Evolutionary conservation across 345 rosid genomes (phyloP), one percentile per base, ranked within the genome.

Genomic region (Eucalyptus tenuipes): DNA sequence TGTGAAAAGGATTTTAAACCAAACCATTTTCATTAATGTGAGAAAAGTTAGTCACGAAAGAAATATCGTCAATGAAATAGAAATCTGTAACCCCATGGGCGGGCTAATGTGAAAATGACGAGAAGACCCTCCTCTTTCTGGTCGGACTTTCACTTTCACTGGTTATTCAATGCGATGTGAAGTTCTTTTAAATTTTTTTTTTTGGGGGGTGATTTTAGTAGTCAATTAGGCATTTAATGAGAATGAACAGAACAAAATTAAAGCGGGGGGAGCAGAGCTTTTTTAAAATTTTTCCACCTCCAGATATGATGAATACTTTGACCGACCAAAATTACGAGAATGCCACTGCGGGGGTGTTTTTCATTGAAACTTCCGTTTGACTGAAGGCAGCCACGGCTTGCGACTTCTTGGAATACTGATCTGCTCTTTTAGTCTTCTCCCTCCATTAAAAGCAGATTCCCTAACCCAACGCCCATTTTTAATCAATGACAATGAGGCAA

Each of bases 241-340:
- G 90, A 71, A 82, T 91, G 89, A 92, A 89, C 82, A 44, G 89
- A 27, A 81, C 90, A 91, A 59, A 95, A 95, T 94, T 20, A 75
- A 37, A 37, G 81, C 4, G 45, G 45, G 96, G 95, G 94, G 93
- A 92, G 92, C 95, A 93, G 87, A 88, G 89, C 81, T 68, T 80
- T 88, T 89, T 55, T n/a, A n/a, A n/a, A 55, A 42, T 10, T 20
- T 12, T 40, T 88, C 88, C 45, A 82, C 64, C 80, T 92, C 93
- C 91, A 75, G 91, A 92, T 90, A 91, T 89, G 92, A 89, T 93
- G 95, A 71, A 92, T 90, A 89, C 57, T 95, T 95, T 94, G 95
- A 94, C 94, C 89, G 80, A 15, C 8, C 15, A 49, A 89, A 91
- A 89, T 91, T 4, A 87, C 89, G 18, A 84, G 59, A 37, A 40